Base-by-base conservation (phyloP, 2,329 filamentous ascomycete genomes). In the Epichloe hybrida region DNA sequence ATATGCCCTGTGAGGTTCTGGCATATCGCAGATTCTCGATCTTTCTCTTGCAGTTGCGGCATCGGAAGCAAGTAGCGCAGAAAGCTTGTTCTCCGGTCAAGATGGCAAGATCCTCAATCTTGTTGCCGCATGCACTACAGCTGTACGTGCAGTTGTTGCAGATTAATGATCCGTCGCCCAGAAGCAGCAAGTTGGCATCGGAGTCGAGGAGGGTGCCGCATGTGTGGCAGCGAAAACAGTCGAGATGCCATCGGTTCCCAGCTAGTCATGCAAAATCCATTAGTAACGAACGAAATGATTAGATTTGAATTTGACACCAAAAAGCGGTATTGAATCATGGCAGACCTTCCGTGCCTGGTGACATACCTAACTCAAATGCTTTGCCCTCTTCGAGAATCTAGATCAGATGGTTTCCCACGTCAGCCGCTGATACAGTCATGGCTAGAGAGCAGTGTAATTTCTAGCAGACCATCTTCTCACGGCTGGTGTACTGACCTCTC, bases 141-240 rank as follows among this genome's bases (percentile, higher is more conserved):
- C 90, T 96, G 69, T 98, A 98, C 50, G 93, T 97, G 73, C 93
- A 98, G 69, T 96, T 95, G 73, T 95, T 97, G 77, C 93, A 98
- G 60, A 98, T 97, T 58, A 98, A 81, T 17, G 91, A 97, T 57
- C 93, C 93, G 71, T 98, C 93, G 66, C 93, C 93, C 56, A 98
- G 86, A 27, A 98, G 84, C 48, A 98, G 83, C 47, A 98, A 83
- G 69, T 97, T 97, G 61, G 93, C 93, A 65, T 98, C 91, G 55
- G 93, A 97, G 72, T 98, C 93, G 70, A 98, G 88, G 52, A 96
- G 82, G 54, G 90, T 96, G 63, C 83, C 81, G 75, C 91, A 98
- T 51, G 87, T 94, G 68, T 95, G 93, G 77, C 91, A 97, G 65
- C 90, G 86, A 72, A 98, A 98, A 74, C 93, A 98, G 72, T 96